Evolutionary conservation across 2,329 filamentous ascomycete genomes (phyloP).

Genomic region (Curvularia hawaiiensis): DNA sequence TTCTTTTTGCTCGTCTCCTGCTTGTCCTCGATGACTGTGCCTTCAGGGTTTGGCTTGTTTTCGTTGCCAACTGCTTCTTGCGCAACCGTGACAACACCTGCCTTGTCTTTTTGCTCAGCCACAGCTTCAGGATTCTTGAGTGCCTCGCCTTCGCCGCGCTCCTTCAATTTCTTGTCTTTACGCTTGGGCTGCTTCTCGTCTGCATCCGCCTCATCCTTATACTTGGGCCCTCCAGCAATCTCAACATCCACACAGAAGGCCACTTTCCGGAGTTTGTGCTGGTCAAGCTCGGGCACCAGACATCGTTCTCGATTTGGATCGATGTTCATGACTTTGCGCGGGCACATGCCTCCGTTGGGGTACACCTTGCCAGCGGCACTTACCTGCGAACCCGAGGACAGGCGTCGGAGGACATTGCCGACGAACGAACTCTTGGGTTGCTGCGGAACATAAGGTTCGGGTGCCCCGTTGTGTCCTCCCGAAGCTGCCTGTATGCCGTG

Average conservation of each 20-base stretch:
- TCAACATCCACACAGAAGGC: conserved; percentile 98
- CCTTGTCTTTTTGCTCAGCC: conserved; percentile 62
- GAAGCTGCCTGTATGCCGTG: conserved; percentile 47
- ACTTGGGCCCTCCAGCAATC: conserved; percentile 85
- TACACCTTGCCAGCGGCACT: conserved; percentile 57
- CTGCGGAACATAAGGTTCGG: conserved; percentile 71
- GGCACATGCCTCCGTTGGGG: conserved; percentile 72
- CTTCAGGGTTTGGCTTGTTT: conserved; percentile 49
- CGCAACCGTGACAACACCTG: conserved; percentile 41
- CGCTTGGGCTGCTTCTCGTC: conserved; percentile 56
- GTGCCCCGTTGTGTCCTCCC: conserved; percentile 36
- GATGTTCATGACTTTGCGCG: conserved; percentile 82
- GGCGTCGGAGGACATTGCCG: conserved; percentile 76
- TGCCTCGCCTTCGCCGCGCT: conserved; percentile 75
- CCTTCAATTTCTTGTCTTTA: conserved; percentile 62
- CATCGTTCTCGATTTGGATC: conserved; percentile 81
- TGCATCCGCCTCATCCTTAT: conserved; percentile 64
- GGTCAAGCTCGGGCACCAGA: conserved; percentile 76
- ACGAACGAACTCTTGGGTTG: conserved; percentile 80
- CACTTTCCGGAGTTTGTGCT: conserved; percentile 81
- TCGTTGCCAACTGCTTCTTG: conserved; percentile 50
- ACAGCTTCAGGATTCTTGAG: conserved; percentile 68
- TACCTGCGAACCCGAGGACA: conserved; percentile 66
- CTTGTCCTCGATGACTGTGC: conserved; percentile 43
- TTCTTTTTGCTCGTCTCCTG: conserved; percentile 70